A percentile compares a stretch with the other conserved stretches of the same genome.
phyloP scores from a whole-genome alignment of 2,329 filamentous ascomycete species.

The Pseudogymnoascus sp. region DNA sequence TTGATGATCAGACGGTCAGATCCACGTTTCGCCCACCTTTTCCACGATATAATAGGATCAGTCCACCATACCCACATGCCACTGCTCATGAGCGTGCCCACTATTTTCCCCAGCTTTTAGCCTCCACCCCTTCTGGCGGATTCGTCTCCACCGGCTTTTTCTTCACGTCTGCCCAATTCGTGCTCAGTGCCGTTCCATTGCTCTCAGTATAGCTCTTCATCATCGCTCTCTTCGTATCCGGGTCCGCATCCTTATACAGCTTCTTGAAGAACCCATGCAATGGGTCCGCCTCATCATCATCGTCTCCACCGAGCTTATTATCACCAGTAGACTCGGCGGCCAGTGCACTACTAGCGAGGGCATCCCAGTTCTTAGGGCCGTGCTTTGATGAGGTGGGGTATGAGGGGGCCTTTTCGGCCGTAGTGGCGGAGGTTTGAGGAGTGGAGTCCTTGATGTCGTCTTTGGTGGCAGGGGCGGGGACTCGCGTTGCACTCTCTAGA shows the following conservation, averaged over 20 bases:
- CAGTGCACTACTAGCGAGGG: constrained; percentile 48
- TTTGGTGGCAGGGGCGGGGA: not conserved
- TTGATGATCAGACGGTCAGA: not conserved
- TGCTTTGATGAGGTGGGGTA: constrained; percentile 83
- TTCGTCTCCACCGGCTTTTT: constrained; percentile 60
- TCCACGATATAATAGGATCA: not conserved
- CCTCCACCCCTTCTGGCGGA: not conserved
- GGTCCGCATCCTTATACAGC: constrained; percentile 68
- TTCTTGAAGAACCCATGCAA: constrained; percentile 85
- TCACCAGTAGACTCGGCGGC: constrained; percentile 31
- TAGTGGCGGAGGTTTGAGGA: not conserved
- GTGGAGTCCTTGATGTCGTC: constrained; percentile 10
- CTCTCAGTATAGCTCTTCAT: constrained; percentile 96
- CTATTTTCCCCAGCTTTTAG: not conserved
- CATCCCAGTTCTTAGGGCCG: constrained; percentile 91
- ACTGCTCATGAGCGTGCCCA: not conserved
- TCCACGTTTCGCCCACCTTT: not conserved
- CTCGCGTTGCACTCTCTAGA: constrained; percentile 19
- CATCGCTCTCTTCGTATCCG: constrained; percentile 86
- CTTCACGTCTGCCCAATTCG: constrained; percentile 80
- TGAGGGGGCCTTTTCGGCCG: constrained; percentile 24
- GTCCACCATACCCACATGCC: not conserved
- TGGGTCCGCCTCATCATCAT: constrained; percentile 54
- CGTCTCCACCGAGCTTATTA: constrained; percentile 39
- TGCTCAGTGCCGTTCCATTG: constrained; percentile 86